Evolutionary conservation across 768 basidiomycete genomes (phyloP).

Genomic region (Lactifluus piperatus): DNA sequence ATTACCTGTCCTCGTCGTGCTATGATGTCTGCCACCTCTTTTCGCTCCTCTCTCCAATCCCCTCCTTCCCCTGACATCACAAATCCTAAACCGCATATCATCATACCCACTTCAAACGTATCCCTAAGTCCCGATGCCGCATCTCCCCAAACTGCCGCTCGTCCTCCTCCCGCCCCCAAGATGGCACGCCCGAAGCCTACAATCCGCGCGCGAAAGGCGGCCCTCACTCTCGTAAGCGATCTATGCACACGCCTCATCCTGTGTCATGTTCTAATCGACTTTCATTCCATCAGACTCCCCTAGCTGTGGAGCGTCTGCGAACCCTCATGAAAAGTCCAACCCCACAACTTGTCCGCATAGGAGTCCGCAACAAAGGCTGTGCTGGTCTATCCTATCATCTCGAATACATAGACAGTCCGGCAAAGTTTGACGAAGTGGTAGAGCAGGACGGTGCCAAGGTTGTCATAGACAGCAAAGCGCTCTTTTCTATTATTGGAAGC

Average conservation of each 20-base stretch:
- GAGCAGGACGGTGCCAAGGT: conserved; percentile 93
- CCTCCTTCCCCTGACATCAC: conserved; percentile 21
- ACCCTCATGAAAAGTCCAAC: conserved; percentile 73
- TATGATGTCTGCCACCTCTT: conserved; percentile 58
- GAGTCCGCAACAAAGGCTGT: conserved; percentile 96
- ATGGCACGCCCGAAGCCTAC: conserved; percentile 54
- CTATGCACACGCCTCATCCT: not conserved
- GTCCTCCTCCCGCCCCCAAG: conserved; percentile 62
- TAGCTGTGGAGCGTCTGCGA: conserved; percentile 63
- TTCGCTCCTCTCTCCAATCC: conserved; percentile 26
- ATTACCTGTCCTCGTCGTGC: conserved; percentile 37
- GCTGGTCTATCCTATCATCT: conserved; percentile 87
- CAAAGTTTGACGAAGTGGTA: conserved; percentile 92
- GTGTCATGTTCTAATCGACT: not conserved
- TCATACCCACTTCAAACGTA: conserved; percentile 36
- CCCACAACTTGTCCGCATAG: conserved; percentile 89
- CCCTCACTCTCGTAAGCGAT: conserved; percentile 54
- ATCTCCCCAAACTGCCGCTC: conserved; percentile 63
- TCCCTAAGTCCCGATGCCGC: conserved; percentile 48
- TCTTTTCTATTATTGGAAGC: conserved; percentile 97
- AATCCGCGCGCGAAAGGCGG: conserved; percentile 66
- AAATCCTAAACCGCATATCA: conserved; percentile 30
- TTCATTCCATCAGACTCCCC: conserved; percentile 52
- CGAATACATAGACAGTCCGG: conserved; percentile 88
- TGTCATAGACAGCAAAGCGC: conserved; percentile 90